Evolutionary conservation across 495 filamentous ascomycete genomes (phyloP), one percentile per base, ranked within the genome.

Genomic region (Penicillium pancosmium): DNA sequence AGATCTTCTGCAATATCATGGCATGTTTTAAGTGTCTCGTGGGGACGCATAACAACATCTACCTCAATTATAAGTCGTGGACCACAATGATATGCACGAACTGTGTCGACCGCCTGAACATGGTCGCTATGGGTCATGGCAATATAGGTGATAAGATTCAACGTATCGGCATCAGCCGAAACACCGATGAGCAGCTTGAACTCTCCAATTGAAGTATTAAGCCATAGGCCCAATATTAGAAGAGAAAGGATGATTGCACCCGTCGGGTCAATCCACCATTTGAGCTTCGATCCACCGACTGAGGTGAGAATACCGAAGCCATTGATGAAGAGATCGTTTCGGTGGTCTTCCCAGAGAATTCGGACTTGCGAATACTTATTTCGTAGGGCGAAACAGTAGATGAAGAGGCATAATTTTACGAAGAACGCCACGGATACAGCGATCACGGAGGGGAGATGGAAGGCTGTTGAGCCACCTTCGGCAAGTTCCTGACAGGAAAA

Each of bases 1-100:
- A 55, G n/a, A 19, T 55, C 54, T 18, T 55, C 41, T 9, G 54
- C 40, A 36, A 55, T 33, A 55, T 55, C 54, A 36, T 55, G 43
- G 35, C 41, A 47, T n/a, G 27, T 31, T n/a, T 36, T 36, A 16
- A 55, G 34, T 15, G 41, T 55, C 41, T 35, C 23, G 4, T 34
- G 13, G 2, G 54, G 54, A n/a, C 31, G n/a, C 43, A 55, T 55
- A 2, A 48, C 54, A 48, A 55, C 31, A 16, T 55, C 54, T 15
- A 55, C 54, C 31, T 55, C 54, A 18, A 36, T 36, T 11, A 55
- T 47, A 41, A 55, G 34, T 12, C 43, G 27, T 40, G 27, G 41
- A 23, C 54, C 54, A 13, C 25, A 55, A 25, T 55, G 43, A 18
- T 55, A 55, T 4, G 54, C 54, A 31, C 43, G 43, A 13, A 55